These are phyloP conservation scores for Vachellia collinsii DNA, from an alignment of 306 rosid species.

Conservation along the genomic window DNA sequence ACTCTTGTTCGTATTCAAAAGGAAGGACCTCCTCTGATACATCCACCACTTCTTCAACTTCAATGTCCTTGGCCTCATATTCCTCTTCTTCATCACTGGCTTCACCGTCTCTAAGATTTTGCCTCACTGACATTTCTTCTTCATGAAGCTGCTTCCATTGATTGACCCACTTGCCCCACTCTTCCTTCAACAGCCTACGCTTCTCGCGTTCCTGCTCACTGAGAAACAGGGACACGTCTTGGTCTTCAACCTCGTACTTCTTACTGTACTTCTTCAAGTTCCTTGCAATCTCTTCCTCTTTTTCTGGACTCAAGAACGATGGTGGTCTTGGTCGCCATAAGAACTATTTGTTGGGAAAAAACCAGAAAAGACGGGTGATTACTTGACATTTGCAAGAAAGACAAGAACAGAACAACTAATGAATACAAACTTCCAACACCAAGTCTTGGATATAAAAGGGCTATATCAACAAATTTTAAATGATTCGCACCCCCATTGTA, in stretches of 20 bases:
- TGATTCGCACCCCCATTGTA: background rate
- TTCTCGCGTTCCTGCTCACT: conserved; percentile 92
- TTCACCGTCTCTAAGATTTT: conserved; percentile 79
- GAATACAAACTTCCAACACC: background rate
- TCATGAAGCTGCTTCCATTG: conserved; percentile 80
- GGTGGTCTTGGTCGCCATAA: conserved; percentile 94
- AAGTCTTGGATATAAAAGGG: background rate
- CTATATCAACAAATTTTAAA: background rate
- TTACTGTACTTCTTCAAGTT: conserved; percentile 90
- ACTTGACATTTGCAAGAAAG: background rate
- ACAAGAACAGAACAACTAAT: background rate
- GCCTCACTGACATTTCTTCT: conserved; percentile 49
- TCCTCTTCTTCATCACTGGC: conserved; percentile 95
- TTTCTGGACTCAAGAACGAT: conserved; percentile 71
- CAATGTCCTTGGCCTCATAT: conserved; percentile 86
- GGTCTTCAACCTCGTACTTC: conserved; percentile 92
- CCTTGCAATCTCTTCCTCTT: conserved; percentile 89
- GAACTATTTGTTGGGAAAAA: conserved; percentile 45
- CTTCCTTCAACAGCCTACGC: conserved; percentile 74
- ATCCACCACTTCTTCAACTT: conserved; percentile 71
- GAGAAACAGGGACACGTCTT: conserved; percentile 72
- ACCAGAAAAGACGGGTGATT: background rate
- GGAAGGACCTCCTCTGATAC: conserved; percentile 64
- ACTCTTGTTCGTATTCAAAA: conserved; percentile 47
- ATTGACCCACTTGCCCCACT: conserved; percentile 81